phyloP scores from a whole-genome alignment of 2,329 filamentous ascomycete genomes.

The Cordyceps fumosorosea region DNA sequence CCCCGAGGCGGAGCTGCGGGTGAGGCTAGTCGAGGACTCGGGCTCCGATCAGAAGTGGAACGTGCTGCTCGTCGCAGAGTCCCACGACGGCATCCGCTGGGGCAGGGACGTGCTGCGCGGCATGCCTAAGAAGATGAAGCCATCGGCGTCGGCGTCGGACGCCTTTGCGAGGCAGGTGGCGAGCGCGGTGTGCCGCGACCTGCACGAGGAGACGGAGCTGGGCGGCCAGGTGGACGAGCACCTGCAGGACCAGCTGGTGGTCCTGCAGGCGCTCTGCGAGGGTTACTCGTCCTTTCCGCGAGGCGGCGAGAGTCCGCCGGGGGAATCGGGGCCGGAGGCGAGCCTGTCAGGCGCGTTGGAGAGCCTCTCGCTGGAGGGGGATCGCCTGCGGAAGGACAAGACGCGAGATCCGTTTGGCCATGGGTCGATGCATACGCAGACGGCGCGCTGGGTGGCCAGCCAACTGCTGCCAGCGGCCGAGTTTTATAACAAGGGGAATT shows the following conservation, averaged over 20 bases:
- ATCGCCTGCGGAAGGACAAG: constrained; percentile 36
- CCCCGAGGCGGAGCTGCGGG: constrained; percentile 36
- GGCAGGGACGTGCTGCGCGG: constrained; percentile 40
- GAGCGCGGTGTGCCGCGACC: constrained; percentile 35
- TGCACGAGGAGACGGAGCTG: constrained; percentile 38
- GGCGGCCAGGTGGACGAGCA: constrained; percentile 47
- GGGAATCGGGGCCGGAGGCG: constrained; percentile 13
- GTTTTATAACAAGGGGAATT: constrained; percentile 45
- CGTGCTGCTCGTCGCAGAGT: constrained; percentile 50
- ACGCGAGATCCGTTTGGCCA: constrained; percentile 46
- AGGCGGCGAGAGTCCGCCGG: constrained; percentile 16
- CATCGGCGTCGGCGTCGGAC: constrained; percentile 18
- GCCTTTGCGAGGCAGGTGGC: constrained; percentile 35
- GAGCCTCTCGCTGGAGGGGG: constrained; percentile 22
- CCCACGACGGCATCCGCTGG: constrained; percentile 38
- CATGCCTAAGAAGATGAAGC: constrained; percentile 34
- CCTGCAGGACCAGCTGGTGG: constrained; percentile 55
- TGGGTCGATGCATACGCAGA: constrained; percentile 49
- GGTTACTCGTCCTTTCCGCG: constrained; percentile 43
- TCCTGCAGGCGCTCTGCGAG: constrained; percentile 52
- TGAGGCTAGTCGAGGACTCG: constrained; percentile 45
- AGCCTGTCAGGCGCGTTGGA: constrained; percentile 23
- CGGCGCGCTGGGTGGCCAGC: constrained; percentile 53
- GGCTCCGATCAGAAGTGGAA: constrained; percentile 45
- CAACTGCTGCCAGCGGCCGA: constrained; percentile 41